Evolutionary conservation across 495 filamentous ascomycete genomes (phyloP), one percentile per base, ranked within the genome.

Genomic region (Podospora conica): DNA sequence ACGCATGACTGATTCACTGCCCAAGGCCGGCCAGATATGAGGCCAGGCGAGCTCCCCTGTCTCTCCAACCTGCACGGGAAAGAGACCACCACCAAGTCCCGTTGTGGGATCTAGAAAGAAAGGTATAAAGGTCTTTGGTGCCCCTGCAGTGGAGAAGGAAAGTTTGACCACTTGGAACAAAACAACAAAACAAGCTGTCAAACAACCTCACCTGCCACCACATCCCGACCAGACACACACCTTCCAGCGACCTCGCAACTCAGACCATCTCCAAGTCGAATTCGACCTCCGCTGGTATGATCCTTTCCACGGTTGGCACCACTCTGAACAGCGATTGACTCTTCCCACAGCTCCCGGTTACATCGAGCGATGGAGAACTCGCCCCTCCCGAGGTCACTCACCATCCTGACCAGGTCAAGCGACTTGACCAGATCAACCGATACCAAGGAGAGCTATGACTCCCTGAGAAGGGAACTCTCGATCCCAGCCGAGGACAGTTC

Each of bases 381-480:
- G 3, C 10, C 23, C 15, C 9, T 55, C 40, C 1, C 60, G 6
- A 53, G 40, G 15, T 62, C 60, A 9, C 61, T 63, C 18, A 53
- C 61, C 24, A 63, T 63, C 25, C 23, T 63, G 9, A 63, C 61
- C 24, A 23, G 61, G 15, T 55, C 61, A 22, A 63, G 22, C 40
- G n/a, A 29, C n/a, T n/a, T 63, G 9, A 63, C 61, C 24, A 23
- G 61, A 8, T 55, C 61, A 22, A 63, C 11, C 40, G n/a, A 29
- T 7, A 27, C 15, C 12, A 63, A 53, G 20, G 61, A 53, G 25
- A 29, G 29, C 29, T 9, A 29, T 27, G 31, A 53, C n/a, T 24
- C 20, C 9, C 5, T 20, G 24, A 53, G 48, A 55, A 24, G 40
- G 3, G 21, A 40, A 27, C 21, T 48, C 23, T 20, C 24, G 4